These are phyloP conservation scores for Thyridium curvatum DNA, from an alignment of 2,329 filamentous ascomycete genomes.

Conservation along the genomic window DNA sequence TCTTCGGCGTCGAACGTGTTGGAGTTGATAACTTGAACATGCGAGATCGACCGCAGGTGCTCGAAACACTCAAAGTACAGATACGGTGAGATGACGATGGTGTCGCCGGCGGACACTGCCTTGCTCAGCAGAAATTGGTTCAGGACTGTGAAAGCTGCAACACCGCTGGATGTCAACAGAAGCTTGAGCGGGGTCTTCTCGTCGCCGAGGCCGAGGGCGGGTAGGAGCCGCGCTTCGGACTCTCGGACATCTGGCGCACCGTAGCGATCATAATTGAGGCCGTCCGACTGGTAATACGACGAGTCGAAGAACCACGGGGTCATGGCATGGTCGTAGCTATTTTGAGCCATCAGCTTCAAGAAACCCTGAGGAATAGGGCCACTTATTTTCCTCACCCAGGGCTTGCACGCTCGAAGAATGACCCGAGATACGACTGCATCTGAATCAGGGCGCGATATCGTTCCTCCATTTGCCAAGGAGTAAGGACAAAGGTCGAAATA, in stretches of 20 bases:
- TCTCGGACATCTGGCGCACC: neutral
- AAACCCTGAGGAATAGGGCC: too few relatives aligned
- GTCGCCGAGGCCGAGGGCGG: neutral
- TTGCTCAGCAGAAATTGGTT: neutral
- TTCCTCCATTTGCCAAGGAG: too few relatives aligned
- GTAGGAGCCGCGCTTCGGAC: neutral
- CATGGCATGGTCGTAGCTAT: slow-evolving; percentile 2
- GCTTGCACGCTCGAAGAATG: too few relatives aligned
- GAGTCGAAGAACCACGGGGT: slow-evolving; percentile 1
- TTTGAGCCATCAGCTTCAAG: too few relatives aligned
- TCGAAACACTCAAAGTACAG: slow-evolving; percentile 3
- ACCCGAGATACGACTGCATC: too few relatives aligned
- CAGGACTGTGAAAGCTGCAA: slow-evolving; percentile 1
- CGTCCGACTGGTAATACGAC: neutral
- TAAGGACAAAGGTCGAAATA: too few relatives aligned
- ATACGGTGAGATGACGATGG: slow-evolving; percentile 1
- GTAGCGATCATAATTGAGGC: slow-evolving; percentile 3
- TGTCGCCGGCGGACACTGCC: neutral
- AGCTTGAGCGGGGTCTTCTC: neutral
- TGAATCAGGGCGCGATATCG: too few relatives aligned
- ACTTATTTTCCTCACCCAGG: neutral
- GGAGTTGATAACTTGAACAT: neutral
- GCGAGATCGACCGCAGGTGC: neutral
- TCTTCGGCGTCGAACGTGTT: neutral
- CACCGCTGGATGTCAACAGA: slow-evolving; percentile 1